Conservation (phyloP, 129 eudicot species). For the Erigeron canadensis region DNA sequence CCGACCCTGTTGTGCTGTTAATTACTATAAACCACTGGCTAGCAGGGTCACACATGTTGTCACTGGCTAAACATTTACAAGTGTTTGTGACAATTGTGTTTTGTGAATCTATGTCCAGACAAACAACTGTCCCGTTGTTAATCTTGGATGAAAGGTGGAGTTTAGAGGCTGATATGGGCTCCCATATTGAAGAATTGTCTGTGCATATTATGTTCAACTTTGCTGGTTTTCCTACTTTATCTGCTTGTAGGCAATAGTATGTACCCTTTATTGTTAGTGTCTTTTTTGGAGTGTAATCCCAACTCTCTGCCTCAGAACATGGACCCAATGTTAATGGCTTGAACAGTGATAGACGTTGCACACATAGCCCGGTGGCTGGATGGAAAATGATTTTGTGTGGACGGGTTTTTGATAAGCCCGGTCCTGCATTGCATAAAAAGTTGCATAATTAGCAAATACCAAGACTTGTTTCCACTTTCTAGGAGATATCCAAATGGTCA, state of each 20-base stretch:
- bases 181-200: conserved; percentile 57
- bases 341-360: conserved; percentile 37
- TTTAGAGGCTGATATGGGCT: conserved; percentile 71
- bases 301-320: conserved; percentile 59
- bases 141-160: conserved; percentile 74
- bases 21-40: conserved; percentile 91
- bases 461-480: background rate
- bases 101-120: conserved; percentile 68
- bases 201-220: conserved; percentile 53
- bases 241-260: conserved; percentile 67
- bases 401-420: conserved; percentile 44
- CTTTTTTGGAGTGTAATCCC: conserved; percentile 62
- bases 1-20: conserved; percentile 41
- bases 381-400: conserved; percentile 67
- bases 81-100: conserved; percentile 45
- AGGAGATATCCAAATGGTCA: background rate
- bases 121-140: conserved; percentile 48
- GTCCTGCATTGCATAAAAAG: conserved; percentile 54
- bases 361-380: conserved; percentile 81
- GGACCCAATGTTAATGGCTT: conserved; percentile 58
- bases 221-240: conserved; percentile 45
- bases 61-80: conserved; percentile 65
- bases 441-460: background rate
- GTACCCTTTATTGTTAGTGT: conserved; percentile 63
- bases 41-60: conserved; percentile 67